Evolutionary conservation across 805 yeast genomes (phyloP).

Genomic region (Nakazawaea wyomingensis): DNA sequence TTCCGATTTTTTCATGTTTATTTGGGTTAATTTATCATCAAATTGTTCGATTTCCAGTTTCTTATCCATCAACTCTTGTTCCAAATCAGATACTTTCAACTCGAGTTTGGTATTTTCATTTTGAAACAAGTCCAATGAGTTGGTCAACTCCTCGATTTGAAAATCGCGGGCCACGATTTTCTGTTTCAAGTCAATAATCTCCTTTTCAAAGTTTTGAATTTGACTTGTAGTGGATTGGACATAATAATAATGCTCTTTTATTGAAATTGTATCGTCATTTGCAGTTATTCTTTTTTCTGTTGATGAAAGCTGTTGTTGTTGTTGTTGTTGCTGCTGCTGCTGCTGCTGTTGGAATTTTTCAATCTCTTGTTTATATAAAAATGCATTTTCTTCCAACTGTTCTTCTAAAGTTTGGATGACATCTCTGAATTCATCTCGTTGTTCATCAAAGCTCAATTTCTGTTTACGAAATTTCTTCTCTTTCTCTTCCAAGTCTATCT

Average conservation of each 20-base stretch:
- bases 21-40: too few relatives aligned
- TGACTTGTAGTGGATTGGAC: not conserved
- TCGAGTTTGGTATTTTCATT: not conserved
- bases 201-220: conserved; percentile 2
- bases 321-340: not conserved
- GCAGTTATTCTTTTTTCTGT: too few relatives aligned
- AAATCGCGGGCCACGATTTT: conserved; percentile 8
- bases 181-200: conserved; percentile 2
- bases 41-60: conserved; percentile 19
- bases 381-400: conserved; percentile 52
- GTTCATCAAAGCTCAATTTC: conserved; percentile 43
- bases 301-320: not conserved
- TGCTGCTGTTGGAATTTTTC: conserved; percentile 25
- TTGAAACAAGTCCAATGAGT: not conserved
- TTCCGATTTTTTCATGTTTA: too few relatives aligned
- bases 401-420: conserved; percentile 50
- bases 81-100: not conserved
- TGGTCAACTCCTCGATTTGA: not conserved
- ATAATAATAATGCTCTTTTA: not conserved
- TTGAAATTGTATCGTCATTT: not conserved
- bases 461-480: conserved; percentile 45
- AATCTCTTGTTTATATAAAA: conserved; percentile 41
- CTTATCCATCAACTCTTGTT: conserved; percentile 7
- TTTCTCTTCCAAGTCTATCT: conserved; percentile 33
- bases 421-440: conserved; percentile 54